phyloP scores from a whole-genome alignment of 176 grass and related monocot species.

The Stipa capillata region DNA sequence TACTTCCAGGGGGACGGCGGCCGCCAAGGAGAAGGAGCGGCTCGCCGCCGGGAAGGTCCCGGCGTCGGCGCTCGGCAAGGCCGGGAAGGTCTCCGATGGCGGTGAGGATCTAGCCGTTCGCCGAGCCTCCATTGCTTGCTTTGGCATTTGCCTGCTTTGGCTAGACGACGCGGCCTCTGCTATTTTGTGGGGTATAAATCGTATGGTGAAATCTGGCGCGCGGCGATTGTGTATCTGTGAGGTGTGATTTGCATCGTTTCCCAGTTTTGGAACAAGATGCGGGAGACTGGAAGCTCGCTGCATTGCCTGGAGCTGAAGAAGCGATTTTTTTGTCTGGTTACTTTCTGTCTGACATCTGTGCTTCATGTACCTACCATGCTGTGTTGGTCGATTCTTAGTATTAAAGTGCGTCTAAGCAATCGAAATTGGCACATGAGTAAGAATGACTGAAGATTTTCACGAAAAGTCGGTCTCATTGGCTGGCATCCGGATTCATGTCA shows the following conservation, averaged over 20 bases:
- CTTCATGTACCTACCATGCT: not conserved
- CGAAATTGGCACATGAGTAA: not conserved
- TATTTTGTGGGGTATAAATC: constrained; percentile 5
- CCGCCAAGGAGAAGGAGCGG: constrained; percentile 53
- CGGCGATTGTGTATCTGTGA: not conserved
- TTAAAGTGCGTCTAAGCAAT: not conserved
- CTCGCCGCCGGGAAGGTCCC: constrained; percentile 48
- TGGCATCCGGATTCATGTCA: not conserved
- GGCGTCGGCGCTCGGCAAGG: constrained; percentile 40
- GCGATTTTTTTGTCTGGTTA: not conserved
- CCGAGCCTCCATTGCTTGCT: constrained; percentile 22
- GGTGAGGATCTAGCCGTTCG: constrained; percentile 32
- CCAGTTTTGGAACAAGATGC: not conserved
- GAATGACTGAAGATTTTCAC: not conserved
- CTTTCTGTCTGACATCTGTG: not conserved
- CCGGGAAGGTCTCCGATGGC: constrained; percentile 55
- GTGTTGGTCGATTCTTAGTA: not conserved
- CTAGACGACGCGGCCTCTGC: not conserved
- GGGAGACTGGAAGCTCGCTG: not conserved
- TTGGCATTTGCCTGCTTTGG: constrained; percentile 19
- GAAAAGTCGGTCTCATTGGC: not conserved
- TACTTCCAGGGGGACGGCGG: constrained; percentile 46
- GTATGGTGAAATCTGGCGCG: no score
- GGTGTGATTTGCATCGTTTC: not conserved
- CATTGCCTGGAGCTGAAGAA: not conserved